Evolutionary conservation across 805 yeast genomes (phyloP), one percentile per base, ranked within the genome.

Genomic region (Geotrichum ghanense): DNA sequence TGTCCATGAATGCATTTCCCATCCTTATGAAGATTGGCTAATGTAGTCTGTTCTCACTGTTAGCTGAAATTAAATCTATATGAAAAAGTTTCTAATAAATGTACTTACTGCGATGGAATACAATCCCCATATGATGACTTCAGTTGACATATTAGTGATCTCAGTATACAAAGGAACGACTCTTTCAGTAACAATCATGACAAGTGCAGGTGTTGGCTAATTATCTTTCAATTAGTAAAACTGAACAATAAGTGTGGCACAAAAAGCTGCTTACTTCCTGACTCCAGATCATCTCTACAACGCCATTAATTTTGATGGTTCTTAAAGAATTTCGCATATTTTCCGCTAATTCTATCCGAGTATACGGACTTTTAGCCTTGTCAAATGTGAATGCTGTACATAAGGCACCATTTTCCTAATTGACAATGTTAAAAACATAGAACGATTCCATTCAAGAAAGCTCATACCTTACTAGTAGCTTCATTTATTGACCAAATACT

Each of bases 321-420:
- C 79, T 76, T 51, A 76, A 65, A 56, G 75, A 70, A 41, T 58
- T 64, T 14, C 65, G 60, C 47, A 71, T 67, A 56, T 75, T 77
- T 44, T 57, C 60, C 4, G 77, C 79, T 37, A 73, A 54, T 4
- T 65, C 62, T 9, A 63, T 44, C 48, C 63, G 9, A 53, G 48
- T 37, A 61, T 63, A 19, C 55, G 55, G 6, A 72, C 34, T 48
- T 66, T 44, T 70, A 66, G 44, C 67, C 41, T 74, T 59, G 49
- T 76, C 78, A 55, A 78, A 81, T 55, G 75, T 81, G 58, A 86
- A 85, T 14, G 85, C 71, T 0, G 90, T 71, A 26, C 82, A 81
- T 6, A 68, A 62, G 2, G 73, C 46, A 21, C 67, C 63, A 48
- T 73, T 78, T 22, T 72, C 75, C 65, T 76, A 70, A 24, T 73